Evolutionary conservation across 2,329 filamentous ascomycete genomes (phyloP), one percentile per base, ranked within the genome.

Genomic region (Trichoderma gracile): DNA sequence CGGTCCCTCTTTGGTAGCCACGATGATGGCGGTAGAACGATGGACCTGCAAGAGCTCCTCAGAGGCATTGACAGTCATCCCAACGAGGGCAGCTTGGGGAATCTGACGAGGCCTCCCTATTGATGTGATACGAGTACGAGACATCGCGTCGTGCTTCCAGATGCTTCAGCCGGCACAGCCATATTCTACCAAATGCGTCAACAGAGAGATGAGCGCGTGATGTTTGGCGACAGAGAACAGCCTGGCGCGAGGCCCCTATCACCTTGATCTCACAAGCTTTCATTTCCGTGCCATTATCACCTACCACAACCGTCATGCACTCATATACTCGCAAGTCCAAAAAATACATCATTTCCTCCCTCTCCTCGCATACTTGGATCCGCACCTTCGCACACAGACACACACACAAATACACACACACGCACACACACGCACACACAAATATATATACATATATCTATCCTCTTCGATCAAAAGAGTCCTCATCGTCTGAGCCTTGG

Each of bases 1-100:
- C 71, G 73, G 30, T 77, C 77, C 2, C 70, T 75, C 59, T 67
- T 72, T 30, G 74, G 73, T 9, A 73, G 72, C 7, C 73, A 75
- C 21, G 75, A 74, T 40, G 73, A 70, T 47, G 72, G 70, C 61
- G 57, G 70, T 25, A 76, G 73, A 38, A 74, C 69, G 0, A 77
- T 82, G 74, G 81, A 84, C 68, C 71, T 85, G 64, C 76, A 82
- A 65, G 78, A 82, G 55, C 72, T 85, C 53, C 72, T 85, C 54
- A 77, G 77, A 67, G 81, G 81, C 10, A 84, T 85, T 67, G 82
- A 84, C 69, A 80, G 80, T 69, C 75, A 77, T 19, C 75, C 76
- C 2, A 79, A 77, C 23, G 82, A 84, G 70, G 76, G 77, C 45
- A 78, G 74, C 53, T 66, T 84, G 58, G 79, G 81, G 21, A 80